These are phyloP conservation scores for Henningerozyma blattae DNA, from an alignment of 805 yeast species.

Conservation along the genomic window DNA sequence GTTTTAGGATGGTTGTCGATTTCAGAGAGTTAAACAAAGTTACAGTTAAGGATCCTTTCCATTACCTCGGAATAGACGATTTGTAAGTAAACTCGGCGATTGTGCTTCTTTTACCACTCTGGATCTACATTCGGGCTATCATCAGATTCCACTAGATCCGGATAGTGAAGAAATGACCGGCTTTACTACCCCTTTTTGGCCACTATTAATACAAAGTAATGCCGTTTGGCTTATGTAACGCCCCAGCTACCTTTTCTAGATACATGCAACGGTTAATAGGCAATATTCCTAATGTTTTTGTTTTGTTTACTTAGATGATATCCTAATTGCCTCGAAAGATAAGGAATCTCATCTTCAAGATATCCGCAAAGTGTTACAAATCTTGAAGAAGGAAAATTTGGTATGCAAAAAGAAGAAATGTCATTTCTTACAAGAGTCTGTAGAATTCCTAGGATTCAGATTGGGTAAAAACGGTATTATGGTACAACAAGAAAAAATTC, in stretches of 20 bases:
- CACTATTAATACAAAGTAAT: slow-evolving; percentile 8
- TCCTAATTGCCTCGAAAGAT: slow-evolving; percentile 4
- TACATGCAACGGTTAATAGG: too few relatives aligned
- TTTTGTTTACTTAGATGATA: slow-evolving; percentile 9
- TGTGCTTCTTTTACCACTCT: slow-evolving; percentile 2
- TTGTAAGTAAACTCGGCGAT: background rate
- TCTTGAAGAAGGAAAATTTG: slow-evolving; percentile 1
- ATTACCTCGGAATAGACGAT: slow-evolving; percentile 1
- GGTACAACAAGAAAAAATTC: slow-evolving; percentile 7
- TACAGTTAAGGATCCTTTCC: slow-evolving; percentile 3
- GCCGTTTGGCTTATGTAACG: too few relatives aligned
- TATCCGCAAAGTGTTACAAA: slow-evolving; percentile 4
- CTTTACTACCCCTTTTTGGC: slow-evolving; percentile 7
- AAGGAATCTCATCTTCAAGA: slow-evolving; percentile 7
- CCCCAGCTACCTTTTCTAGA: too few relatives aligned
- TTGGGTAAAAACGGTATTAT: slow-evolving; percentile 3
- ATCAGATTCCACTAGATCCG: slow-evolving; percentile 7
- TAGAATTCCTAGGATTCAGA: slow-evolving; percentile 7
- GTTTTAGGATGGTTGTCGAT: slow-evolving; percentile 3
- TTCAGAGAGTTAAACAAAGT: slow-evolving; percentile 3
- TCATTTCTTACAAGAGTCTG: slow-evolving; percentile 2
- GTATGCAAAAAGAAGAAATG: slow-evolving; percentile 10
- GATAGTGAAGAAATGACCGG: slow-evolving; percentile 6
- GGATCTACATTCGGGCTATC: slow-evolving; percentile 7
- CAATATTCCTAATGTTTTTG: slow-evolving; percentile 4